phyloP scores from a whole-genome alignment of 768 basidiomycete species.

The Suillus weaverae region DNA sequence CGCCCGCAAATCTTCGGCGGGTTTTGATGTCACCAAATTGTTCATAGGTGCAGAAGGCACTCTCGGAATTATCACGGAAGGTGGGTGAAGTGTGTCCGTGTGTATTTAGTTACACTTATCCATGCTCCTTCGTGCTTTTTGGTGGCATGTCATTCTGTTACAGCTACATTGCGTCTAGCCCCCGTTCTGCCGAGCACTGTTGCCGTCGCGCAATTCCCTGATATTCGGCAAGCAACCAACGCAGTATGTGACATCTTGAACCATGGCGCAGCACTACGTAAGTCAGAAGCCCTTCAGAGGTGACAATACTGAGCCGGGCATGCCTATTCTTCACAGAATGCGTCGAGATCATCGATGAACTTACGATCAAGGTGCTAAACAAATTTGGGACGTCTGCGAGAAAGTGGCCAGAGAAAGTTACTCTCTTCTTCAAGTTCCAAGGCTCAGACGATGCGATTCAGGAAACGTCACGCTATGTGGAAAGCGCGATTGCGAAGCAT shows the following conservation, averaged over 20 bases:
- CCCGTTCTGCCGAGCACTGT: constrained; percentile 79
- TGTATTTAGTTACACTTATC: not conserved
- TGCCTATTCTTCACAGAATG: constrained; percentile 32
- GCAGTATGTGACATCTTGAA: constrained; percentile 41
- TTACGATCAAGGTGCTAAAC: constrained; percentile 29
- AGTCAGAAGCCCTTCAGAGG: not conserved
- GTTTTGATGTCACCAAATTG: constrained; percentile 79
- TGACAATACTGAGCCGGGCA: not conserved
- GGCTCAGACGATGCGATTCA: constrained; percentile 34
- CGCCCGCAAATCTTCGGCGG: constrained; percentile 77
- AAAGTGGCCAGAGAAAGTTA: constrained; percentile 34
- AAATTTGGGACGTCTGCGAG: constrained; percentile 24
- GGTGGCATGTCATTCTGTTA: not conserved
- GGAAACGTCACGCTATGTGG: constrained; percentile 34
- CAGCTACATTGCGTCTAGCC: constrained; percentile 76
- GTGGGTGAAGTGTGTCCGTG: constrained; percentile 27
- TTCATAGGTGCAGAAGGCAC: constrained; percentile 89
- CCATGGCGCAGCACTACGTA: constrained; percentile 33
- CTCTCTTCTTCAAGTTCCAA: constrained; percentile 47
- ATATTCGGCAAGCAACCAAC: constrained; percentile 40
- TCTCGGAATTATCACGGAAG: constrained; percentile 81
- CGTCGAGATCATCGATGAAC: constrained; percentile 45
- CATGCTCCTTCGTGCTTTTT: not conserved
- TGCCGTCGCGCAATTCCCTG: constrained; percentile 50
- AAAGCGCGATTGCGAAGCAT: constrained; percentile 35